These are phyloP conservation scores for Zasmidium angulare DNA, from an alignment of 2,329 filamentous ascomycete genomes.

Conservation along the genomic window DNA sequence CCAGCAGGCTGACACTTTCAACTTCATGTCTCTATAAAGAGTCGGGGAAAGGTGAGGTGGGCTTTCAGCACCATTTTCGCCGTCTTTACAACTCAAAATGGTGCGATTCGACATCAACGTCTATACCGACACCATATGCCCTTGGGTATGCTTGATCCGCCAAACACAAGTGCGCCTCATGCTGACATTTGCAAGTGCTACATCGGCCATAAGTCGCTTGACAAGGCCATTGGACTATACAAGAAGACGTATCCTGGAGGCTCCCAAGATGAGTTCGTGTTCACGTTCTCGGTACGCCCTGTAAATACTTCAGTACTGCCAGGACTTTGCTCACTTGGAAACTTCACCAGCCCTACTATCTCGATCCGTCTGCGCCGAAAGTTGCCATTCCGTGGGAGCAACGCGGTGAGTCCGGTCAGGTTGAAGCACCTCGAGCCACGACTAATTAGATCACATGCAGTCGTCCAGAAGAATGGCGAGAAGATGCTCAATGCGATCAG, in stretches of 20 bases:
- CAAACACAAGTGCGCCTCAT: not conserved
- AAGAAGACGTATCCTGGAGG: slow-evolving; percentile 43
- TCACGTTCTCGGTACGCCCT: slow-evolving; percentile 32
- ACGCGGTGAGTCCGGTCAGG: not conserved
- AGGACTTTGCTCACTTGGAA: no score
- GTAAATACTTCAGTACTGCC: no score
- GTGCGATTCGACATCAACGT: slow-evolving; percentile 21
- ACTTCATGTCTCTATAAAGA: not conserved
- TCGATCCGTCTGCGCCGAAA: slow-evolving; percentile 28
- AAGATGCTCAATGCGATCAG: slow-evolving; percentile 30
- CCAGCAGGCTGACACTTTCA: not conserved
- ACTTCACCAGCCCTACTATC: slow-evolving; percentile 36
- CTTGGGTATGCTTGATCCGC: slow-evolving; percentile 9
- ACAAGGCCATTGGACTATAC: slow-evolving; percentile 41
- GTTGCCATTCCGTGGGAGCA: slow-evolving; percentile 1
- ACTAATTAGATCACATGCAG: not conserved
- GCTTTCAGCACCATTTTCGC: not conserved
- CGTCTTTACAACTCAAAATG: slow-evolving; percentile 3
- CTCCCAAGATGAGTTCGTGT: slow-evolving; percentile 35
- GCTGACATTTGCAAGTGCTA: slow-evolving; percentile 30
- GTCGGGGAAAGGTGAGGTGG: not conserved
- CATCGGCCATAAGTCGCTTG: slow-evolving; percentile 42
- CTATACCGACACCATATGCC: slow-evolving; percentile 27
- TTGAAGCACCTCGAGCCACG: not conserved
- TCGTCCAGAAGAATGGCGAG: slow-evolving; percentile 22